Conservation (phyloP, 805 yeast genomes). For the Vanderwaltozyma polyspora region DNA sequence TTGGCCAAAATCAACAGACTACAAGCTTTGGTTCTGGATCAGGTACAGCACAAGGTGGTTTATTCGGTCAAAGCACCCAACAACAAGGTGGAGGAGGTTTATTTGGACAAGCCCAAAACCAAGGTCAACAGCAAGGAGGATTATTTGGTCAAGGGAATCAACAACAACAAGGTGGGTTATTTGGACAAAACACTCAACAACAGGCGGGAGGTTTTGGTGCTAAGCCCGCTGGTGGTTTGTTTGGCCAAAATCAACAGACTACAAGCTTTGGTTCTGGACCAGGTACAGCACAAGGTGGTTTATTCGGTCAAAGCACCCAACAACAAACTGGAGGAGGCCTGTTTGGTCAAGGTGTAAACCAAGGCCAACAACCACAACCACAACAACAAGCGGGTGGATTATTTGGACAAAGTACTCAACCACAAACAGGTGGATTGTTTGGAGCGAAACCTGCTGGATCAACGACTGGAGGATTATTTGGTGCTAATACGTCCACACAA, state of each 20-base stretch:
- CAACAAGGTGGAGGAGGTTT: constrained; percentile 7
- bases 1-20: constrained; percentile 16
- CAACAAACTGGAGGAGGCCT: constrained; percentile 7
- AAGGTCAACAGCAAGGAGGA: neutral
- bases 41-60: constrained; percentile 20
- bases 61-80: constrained; percentile 26
- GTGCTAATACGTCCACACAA: constrained; percentile 4
- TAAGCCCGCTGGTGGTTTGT: constrained; percentile 14
- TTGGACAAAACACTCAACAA: constrained; percentile 5
- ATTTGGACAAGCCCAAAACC: constrained; percentile 13
- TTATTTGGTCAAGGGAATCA: constrained; percentile 30
- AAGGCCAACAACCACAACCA: constrained; percentile 2
- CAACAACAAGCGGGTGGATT: constrained; percentile 9
- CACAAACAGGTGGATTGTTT: constrained; percentile 13
- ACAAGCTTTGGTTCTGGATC: neutral
- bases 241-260: constrained; percentile 16
- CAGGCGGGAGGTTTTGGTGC: too few relatives aligned
- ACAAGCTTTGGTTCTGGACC: neutral
- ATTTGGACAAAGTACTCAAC: constrained; percentile 12
- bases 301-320: constrained; percentile 26
- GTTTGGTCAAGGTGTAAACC: constrained; percentile 13
- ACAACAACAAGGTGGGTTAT: constrained; percentile 17
- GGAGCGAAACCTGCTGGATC: constrained; percentile 5
- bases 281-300: constrained; percentile 20
- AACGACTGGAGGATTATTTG: constrained; percentile 13